phyloP scores from a whole-genome alignment of 2,329 filamentous ascomycete species.

The Sphaerostilbella broomeana region DNA sequence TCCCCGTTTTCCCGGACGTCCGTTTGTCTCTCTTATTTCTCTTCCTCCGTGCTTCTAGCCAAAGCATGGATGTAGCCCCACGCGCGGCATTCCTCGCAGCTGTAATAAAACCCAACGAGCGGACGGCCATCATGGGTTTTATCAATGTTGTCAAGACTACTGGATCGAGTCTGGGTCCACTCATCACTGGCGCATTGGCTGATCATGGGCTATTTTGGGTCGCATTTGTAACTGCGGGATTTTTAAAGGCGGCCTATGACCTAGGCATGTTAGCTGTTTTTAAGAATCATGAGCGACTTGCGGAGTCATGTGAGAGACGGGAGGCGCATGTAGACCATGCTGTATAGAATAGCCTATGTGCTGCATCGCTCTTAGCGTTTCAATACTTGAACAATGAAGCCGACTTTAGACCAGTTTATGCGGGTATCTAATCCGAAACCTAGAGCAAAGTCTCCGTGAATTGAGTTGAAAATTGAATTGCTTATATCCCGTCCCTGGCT shows the following conservation, averaged over 20 bases:
- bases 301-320: neutral
- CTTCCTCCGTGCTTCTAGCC: constrained; percentile 53
- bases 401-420: no score
- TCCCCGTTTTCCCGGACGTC: constrained; percentile 50
- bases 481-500: no score
- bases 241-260: constrained; percentile 56
- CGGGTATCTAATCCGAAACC: no score
- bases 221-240: constrained; percentile 56
- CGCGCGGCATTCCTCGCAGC: constrained; percentile 63
- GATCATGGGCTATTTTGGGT: constrained; percentile 51
- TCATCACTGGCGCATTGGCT: constrained; percentile 58
- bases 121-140: constrained; percentile 65
- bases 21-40: constrained; percentile 53
- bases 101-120: constrained; percentile 55
- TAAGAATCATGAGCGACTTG: constrained; percentile 13
- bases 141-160: constrained; percentile 64
- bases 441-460: no score
- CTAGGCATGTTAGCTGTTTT: constrained; percentile 42
- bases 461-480: no score
- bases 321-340: neutral
- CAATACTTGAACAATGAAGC: no score
- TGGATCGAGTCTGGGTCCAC: constrained; percentile 54
- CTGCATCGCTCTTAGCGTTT: no score
- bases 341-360: neutral
- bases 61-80: constrained; percentile 66